These are phyloP conservation scores for Vachellia pachyceras DNA, from an alignment of 306 rosid genomes.

Conservation along the genomic window DNA sequence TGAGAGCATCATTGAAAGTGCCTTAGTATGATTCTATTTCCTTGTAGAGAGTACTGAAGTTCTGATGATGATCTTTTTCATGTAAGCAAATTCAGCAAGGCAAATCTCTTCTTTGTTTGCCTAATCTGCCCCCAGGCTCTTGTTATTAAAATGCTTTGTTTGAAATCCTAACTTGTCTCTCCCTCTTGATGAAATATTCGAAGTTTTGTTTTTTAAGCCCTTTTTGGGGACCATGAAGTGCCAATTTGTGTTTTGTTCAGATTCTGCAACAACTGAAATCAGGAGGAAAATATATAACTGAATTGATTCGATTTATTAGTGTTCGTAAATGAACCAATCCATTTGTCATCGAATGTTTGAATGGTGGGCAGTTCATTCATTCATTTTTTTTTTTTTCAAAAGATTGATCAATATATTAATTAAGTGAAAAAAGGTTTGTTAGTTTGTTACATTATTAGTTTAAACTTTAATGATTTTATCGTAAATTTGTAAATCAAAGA, in stretches of 20 bases:
- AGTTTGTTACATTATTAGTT: too few relatives aligned
- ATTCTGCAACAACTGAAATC: not conserved
- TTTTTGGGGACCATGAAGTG: not conserved
- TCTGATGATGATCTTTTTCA: conserved; percentile 42
- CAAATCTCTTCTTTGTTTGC: conserved; percentile 38
- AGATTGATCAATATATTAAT: not conserved
- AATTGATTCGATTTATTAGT: not conserved
- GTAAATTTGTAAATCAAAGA: too few relatives aligned
- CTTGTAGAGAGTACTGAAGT: conserved; percentile 36
- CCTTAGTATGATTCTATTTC: conserved; percentile 31
- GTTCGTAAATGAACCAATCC: not conserved
- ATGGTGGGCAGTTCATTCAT: not conserved
- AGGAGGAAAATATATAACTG: not conserved
- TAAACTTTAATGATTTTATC: too few relatives aligned
- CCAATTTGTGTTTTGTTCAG: not conserved
- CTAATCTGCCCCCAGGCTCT: conserved; percentile 25
- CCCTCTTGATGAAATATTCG: conserved; percentile 9
- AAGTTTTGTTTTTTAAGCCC: not conserved
- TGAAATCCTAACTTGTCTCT: conserved; percentile 22
- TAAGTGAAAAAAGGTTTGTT: too few relatives aligned
- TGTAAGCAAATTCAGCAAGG: conserved; percentile 41
- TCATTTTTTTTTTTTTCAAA: too few relatives aligned
- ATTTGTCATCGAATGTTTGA: not conserved
- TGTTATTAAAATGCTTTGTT: conserved; percentile 28
- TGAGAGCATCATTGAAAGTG: too few relatives aligned